A percentile compares a stretch with the other conserved stretches of the same genome.
Evolutionary conservation across 148 eudicot genomes (phyloP).

Genomic region (Diospyros lotus): DNA sequence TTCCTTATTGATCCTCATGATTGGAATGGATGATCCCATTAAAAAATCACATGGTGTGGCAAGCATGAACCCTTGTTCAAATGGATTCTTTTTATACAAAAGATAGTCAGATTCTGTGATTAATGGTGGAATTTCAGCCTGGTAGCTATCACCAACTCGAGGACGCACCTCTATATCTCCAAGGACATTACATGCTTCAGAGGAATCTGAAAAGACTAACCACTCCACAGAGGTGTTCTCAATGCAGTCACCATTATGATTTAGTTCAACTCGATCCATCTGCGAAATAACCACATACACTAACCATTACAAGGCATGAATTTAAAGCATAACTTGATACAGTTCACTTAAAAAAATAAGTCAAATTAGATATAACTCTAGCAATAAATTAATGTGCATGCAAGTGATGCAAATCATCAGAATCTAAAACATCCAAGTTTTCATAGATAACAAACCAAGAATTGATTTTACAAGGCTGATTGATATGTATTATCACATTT

Average conservation of each 20-base stretch:
- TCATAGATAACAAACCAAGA: background rate
- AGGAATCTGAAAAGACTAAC: conserved; percentile 15
- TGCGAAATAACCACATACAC: conserved; percentile 19
- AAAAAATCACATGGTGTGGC: conserved; percentile 26
- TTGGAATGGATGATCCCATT: conserved; percentile 52
- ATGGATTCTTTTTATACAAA: conserved; percentile 17
- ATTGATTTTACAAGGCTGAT: background rate
- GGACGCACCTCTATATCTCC: conserved; percentile 50
- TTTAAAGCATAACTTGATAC: background rate
- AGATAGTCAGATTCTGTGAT: conserved; percentile 22
- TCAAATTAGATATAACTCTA: background rate
- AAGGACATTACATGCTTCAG: conserved; percentile 21
- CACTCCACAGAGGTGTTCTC: conserved; percentile 27
- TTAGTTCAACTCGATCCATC: conserved; percentile 34
- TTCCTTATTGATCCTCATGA: conserved; percentile 37
- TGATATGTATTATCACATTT: background rate
- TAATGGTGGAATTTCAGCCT: conserved; percentile 54
- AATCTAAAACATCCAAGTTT: background rate
- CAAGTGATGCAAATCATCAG: background rate
- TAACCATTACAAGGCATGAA: background rate
- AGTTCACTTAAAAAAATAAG: background rate
- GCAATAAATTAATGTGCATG: background rate
- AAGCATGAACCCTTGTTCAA: conserved; percentile 11
- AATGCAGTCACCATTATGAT: conserved; percentile 22
- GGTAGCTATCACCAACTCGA: conserved; percentile 61